phyloP scores from a whole-genome alignment of 768 basidiomycete species.

The Suillus fuscotomentosus region DNA sequence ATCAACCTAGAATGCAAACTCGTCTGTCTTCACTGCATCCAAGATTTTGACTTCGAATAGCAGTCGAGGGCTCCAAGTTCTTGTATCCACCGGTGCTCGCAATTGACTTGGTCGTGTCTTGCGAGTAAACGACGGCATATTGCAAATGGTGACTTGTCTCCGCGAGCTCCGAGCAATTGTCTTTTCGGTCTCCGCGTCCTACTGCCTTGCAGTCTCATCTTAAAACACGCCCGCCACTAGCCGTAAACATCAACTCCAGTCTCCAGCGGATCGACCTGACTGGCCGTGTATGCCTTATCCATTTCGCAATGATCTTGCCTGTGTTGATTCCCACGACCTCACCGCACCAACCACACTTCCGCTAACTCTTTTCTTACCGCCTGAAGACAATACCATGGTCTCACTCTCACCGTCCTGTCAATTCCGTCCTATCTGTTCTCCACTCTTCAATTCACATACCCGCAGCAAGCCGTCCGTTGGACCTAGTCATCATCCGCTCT shows the following conservation, averaged over 20 bases:
- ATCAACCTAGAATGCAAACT: neutral
- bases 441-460: neutral
- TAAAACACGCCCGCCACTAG: neutral
- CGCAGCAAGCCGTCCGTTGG: neutral
- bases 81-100: neutral
- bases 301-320: neutral
- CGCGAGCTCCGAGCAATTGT: constrained; percentile 19
- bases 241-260: neutral
- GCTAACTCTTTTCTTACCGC: neutral
- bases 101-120: neutral
- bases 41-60: neutral
- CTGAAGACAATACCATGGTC: neutral
- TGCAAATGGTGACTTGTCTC: neutral
- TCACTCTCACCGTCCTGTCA: neutral
- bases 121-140: neutral
- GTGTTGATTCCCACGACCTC: neutral
- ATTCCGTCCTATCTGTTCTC: neutral
- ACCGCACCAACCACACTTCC: neutral
- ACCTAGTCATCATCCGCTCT: neutral
- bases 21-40: too few species aligned
- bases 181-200: neutral
- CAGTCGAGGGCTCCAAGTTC: neutral
- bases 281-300: neutral
- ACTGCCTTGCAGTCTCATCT: neutral
- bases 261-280: neutral